Base-by-base conservation (phyloP, 768 basidiomycete genomes). In the Russula virescens region DNA sequence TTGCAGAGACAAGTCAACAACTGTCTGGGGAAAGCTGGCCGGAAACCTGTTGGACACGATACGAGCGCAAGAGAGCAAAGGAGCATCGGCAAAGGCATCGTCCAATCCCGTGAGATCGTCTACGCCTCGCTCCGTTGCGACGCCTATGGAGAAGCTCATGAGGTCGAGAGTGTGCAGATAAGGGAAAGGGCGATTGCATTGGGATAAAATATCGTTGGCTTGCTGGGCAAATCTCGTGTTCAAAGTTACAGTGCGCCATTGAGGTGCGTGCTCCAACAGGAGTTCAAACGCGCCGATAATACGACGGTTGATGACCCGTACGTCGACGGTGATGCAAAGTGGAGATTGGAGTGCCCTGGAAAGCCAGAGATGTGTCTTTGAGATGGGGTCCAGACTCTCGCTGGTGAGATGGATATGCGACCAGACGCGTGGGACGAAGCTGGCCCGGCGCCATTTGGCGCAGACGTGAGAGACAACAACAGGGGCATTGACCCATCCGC, bases 391-490 rank as follows among this genome's bases (percentile, higher is more conserved):
- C 21, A 75, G 70, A 45, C 74, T 73, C 64, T 82, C 78, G 58
- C 76, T 73, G 62, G 83, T 76, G 55, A 86, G 73, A 61, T 82
- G 80, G 58, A 86, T 67, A 68, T 79, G 74, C 5, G 83, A 82
- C 85, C 85, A 87, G 25, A 84, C 76, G 23, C 76, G 73, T n/a
- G 84, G 82, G 42, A 75, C 73, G 45, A 70, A 71, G 18, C 81
- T 75, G 0, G 83, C 84, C 65, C 74, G 77, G 59, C 83, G 77
- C 85, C 85, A 87, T 55, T 78, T 73, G 3, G 79, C 76, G 67
- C 83, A 87, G 46, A 86, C 83, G 51, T 83, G 81, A 11, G 84
- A 85, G 46, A 77, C 78, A 35, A 79, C 74, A 16, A 86, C 69
- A 21, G 85, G 84, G 21, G 79, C 81, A 28, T 78, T 76, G 28